Evolutionary conservation across 345 rosid genomes (phyloP).

Genomic region (Eucalyptus pauciflora): DNA sequence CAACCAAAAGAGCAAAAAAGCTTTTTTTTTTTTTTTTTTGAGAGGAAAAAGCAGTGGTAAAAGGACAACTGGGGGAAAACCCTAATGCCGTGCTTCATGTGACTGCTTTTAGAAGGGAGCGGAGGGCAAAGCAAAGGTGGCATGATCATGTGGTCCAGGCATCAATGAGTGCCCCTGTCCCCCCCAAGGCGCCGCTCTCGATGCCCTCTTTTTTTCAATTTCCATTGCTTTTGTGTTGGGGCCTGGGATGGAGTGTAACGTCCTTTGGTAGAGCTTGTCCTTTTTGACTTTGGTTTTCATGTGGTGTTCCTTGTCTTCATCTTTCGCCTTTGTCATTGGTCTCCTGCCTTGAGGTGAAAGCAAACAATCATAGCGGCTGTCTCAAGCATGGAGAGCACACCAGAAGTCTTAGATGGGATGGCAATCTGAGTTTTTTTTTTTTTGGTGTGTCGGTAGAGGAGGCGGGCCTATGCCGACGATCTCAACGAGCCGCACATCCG

Average conservation of each 20-base stretch:
- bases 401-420: background rate
- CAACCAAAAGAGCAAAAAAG: background rate
- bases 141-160: constrained; percentile 18
- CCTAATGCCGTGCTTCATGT: background rate
- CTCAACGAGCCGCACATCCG: background rate
- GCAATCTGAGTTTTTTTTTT: background rate
- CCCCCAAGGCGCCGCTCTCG: background rate
- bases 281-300: background rate
- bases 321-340: background rate
- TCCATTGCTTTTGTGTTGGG: background rate
- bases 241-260: background rate
- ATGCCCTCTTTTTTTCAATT: background rate
- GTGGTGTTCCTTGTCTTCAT: background rate
- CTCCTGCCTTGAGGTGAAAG: background rate
- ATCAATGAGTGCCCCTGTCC: constrained; percentile 1
- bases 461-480: background rate
- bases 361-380: background rate
- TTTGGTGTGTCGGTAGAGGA: background rate
- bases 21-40: too few species aligned
- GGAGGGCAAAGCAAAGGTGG: constrained; percentile 4
- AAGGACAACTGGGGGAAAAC: background rate
- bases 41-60: background rate
- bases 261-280: background rate
- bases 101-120: background rate
- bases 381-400: background rate